phyloP scores from a whole-genome alignment of 2,329 filamentous ascomycete genomes.

The Fusarium sp. region DNA sequence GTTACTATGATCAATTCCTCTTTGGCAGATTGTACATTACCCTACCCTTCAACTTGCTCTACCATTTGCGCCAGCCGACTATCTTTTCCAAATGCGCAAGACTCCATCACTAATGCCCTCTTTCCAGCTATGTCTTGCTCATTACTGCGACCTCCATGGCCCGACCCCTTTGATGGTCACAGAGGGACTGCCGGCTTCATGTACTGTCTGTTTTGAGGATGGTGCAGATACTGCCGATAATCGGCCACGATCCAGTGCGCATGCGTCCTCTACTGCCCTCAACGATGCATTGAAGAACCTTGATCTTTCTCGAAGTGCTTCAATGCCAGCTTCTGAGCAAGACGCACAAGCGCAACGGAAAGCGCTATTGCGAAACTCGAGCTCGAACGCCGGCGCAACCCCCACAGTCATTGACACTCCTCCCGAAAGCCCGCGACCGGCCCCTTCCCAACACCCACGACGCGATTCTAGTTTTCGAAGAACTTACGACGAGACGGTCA shows the following conservation, averaged over 20 bases:
- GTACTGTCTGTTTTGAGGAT: conserved; percentile 69
- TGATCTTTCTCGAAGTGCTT: conserved; percentile 61
- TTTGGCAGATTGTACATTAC: conserved; percentile 16
- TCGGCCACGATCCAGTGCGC: conserved; percentile 59
- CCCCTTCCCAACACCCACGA: conserved; percentile 55
- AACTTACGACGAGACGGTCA: conserved; percentile 76
- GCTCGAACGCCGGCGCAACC: conserved; percentile 51
- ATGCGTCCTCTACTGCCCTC: conserved; percentile 56
- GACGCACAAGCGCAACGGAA: conserved; percentile 60
- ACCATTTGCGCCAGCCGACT: conserved; percentile 17
- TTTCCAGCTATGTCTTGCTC: conserved; percentile 75
- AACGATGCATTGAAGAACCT: conserved; percentile 64
- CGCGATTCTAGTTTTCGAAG: conserved; percentile 72
- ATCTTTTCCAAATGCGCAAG: conserved; percentile 48
- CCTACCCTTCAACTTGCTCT: conserved; percentile 8
- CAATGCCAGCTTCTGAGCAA: conserved; percentile 60
- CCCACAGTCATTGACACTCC: conserved; percentile 67
- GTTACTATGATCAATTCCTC: conserved; percentile 31
- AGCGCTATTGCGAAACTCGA: conserved; percentile 58
- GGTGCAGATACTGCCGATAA: conserved; percentile 48
- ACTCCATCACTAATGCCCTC: conserved; percentile 51
- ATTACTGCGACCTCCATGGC: conserved; percentile 79
- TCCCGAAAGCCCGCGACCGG: conserved; percentile 67
- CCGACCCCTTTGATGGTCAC: conserved; percentile 79
- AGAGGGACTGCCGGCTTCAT: conserved; percentile 73